Evolutionary conservation across 116 monocot genomes (phyloP), one percentile per base, ranked within the genome.

Genomic region (Phalaenopsis hybrid): DNA sequence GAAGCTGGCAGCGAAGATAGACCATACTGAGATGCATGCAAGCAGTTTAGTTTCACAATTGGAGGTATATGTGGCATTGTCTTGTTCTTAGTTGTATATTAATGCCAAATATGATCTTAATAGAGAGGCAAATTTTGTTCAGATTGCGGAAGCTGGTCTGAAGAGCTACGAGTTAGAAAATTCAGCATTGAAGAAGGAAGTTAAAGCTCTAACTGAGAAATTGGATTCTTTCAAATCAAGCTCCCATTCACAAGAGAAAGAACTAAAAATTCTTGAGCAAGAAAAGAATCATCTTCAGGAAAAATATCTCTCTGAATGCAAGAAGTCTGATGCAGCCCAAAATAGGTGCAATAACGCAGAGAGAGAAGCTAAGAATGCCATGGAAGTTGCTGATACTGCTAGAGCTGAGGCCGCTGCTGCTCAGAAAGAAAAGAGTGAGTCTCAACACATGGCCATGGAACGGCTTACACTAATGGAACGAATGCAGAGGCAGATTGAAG

Each of bases 241-340:
- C 55, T 79, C 87, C 68, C 85, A 89, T 57, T 90, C 87, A 49
- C 81, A 85, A 78, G 92, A 91, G 74, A 90, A 83, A 51, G 92
- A 96, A 81, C 83, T 81, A 18, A 87, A 74, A 85, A 87, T 91
- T 7, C 74, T 96, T 23, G 91, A 96, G 82, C 94, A 96, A 84
- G 94, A 94, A 80, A 92, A 87, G 79, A 85, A 79, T 10, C 89
- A 94, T 78, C 87, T 96, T 59, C 85, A 91, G 84, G 94, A 96
- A 43, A 96, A 91, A 79, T 92, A 87, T 72, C 70, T 92, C 15
- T 82, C 91, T 61, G 92, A 91, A 82, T 85, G 87, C 51, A 91
- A 91, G 82, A 92, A 92, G 68, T 87, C 87, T 80, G 90, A 96
- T 75, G 94, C 94, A 61, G 86, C 89, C 55, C 87, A 89, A 33